These are phyloP conservation scores for Botrytis porri DNA, from an alignment of 2,329 filamentous ascomycete genomes.

Conservation along the genomic window DNA sequence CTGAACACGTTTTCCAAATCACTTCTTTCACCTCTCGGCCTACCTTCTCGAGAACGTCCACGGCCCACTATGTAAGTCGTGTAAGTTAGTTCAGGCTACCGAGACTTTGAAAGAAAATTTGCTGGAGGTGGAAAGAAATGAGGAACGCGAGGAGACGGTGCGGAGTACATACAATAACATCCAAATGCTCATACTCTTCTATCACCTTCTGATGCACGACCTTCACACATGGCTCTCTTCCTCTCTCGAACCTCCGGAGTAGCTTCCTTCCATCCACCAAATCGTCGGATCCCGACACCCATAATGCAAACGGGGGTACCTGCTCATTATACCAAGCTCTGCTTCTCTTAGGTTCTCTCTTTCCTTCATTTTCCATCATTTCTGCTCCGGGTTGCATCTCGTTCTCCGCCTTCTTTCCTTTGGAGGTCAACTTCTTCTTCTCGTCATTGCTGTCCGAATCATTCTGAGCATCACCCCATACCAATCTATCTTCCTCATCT, in stretches of 20 bases:
- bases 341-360: constrained; percentile 43
- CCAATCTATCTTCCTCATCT: constrained; percentile 45
- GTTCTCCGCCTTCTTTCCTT: constrained; percentile 19
- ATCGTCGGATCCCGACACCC: constrained; percentile 79
- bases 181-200: constrained; percentile 86
- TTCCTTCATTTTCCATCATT: constrained; percentile 21
- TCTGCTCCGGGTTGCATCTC: constrained; percentile 39
- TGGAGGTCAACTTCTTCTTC: neutral
- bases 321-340: constrained; percentile 79
- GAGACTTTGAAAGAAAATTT: neutral
- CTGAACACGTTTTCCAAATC: constrained; percentile 70
- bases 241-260: constrained; percentile 69
- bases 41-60: constrained; percentile 81
- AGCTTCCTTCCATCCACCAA: constrained; percentile 79
- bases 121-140: too few species aligned
- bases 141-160: too few species aligned
- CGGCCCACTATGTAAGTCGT: constrained; percentile 60
- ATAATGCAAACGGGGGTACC: constrained; percentile 80
- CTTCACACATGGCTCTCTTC: constrained; percentile 75
- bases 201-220: constrained; percentile 82
- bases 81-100: neutral
- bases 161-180: constrained; percentile 60
- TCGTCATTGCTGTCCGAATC: neutral
- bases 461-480: constrained; percentile 28
- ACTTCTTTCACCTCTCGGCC: constrained; percentile 78